These are phyloP conservation scores for Auricularia sp. DNA, from an alignment of 768 basidiomycete genomes.

Conservation along the genomic window DNA sequence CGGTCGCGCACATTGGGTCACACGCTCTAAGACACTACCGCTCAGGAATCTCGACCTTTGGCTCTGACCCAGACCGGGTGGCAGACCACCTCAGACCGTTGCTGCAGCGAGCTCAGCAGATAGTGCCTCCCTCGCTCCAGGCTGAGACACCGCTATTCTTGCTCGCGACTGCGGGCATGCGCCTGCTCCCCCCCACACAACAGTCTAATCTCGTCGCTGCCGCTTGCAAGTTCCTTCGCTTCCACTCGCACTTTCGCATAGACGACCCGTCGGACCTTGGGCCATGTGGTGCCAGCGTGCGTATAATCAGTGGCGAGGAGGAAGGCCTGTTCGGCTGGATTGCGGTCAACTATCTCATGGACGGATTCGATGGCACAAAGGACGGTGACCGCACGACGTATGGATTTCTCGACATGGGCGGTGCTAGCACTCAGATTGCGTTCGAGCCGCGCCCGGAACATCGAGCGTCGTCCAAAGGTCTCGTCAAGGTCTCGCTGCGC, in stretches of 20 bases:
- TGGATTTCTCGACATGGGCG: slow-evolving; percentile 98
- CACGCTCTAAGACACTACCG: neutral
- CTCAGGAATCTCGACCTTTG: slow-evolving; percentile 80
- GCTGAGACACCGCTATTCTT: slow-evolving; percentile 83
- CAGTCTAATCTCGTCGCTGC: slow-evolving; percentile 65
- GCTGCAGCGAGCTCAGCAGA: slow-evolving; percentile 66
- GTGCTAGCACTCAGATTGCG: slow-evolving; percentile 96
- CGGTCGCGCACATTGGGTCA: neutral
- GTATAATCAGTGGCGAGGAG: slow-evolving; percentile 95
- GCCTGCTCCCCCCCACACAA: slow-evolving; percentile 58
- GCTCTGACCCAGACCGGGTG: slow-evolving; percentile 57
- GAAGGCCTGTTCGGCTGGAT: slow-evolving; percentile 99
- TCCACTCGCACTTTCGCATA: slow-evolving; percentile 71
- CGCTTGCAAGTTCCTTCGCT: slow-evolving; percentile 66
- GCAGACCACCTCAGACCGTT: slow-evolving; percentile 71
- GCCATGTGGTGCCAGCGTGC: slow-evolving; percentile 86
- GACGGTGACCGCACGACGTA: slow-evolving; percentile 68
- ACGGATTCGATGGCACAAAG: slow-evolving; percentile 62
- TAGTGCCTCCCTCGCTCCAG: slow-evolving; percentile 82
- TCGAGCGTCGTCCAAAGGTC: slow-evolving; percentile 45
- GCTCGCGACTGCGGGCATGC: slow-evolving; percentile 96
- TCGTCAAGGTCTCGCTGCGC: slow-evolving; percentile 74
- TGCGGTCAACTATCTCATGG: slow-evolving; percentile 97
- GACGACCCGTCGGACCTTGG: slow-evolving; percentile 55
- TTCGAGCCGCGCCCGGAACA: slow-evolving; percentile 72